A percentile compares a stretch with the other conserved stretches of the same genome.
Conservation (phyloP, 1,139 yeast genomes). For the Yamadazyma songkhlaensis region DNA sequence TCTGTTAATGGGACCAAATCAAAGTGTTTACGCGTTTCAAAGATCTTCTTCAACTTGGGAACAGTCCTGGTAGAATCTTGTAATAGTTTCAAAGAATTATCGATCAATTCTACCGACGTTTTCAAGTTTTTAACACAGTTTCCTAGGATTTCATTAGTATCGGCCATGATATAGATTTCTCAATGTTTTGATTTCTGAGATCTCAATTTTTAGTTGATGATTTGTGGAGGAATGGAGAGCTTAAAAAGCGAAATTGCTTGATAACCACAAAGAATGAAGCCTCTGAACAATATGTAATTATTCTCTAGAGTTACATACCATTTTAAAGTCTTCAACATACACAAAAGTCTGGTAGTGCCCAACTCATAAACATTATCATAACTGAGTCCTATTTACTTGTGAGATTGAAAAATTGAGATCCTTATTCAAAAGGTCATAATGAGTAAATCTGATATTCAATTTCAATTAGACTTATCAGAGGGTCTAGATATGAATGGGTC, state of each 20-base stretch:
- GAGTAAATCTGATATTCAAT: slow-evolving; percentile 19
- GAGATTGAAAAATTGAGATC: no score
- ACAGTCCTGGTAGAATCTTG: slow-evolving; percentile 35
- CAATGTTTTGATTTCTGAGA: neutral
- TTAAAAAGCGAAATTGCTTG: neutral
- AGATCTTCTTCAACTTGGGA: slow-evolving; percentile 30
- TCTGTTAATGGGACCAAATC: slow-evolving; percentile 44
- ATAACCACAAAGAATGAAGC: no score
- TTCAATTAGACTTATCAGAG: slow-evolving; percentile 16
- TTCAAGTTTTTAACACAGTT: slow-evolving; percentile 30
- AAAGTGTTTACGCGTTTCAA: slow-evolving; percentile 36
- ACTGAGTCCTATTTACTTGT: no score
- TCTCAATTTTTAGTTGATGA: neutral
- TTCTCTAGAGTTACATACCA: no score
- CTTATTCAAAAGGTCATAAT: slow-evolving; percentile 6
- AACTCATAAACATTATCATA: no score
- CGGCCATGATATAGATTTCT: neutral
- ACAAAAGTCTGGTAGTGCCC: no score
- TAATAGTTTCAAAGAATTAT: slow-evolving; percentile 26
- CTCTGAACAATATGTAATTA: no score
- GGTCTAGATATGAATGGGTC: neutral
- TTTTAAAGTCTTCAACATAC: no score
- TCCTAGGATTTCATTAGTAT: slow-evolving; percentile 15
- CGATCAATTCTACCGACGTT: slow-evolving; percentile 30
- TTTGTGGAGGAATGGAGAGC: neutral